phyloP scores from a whole-genome alignment of 2,329 filamentous ascomycete genomes.

The Alternaria infectoria region DNA sequence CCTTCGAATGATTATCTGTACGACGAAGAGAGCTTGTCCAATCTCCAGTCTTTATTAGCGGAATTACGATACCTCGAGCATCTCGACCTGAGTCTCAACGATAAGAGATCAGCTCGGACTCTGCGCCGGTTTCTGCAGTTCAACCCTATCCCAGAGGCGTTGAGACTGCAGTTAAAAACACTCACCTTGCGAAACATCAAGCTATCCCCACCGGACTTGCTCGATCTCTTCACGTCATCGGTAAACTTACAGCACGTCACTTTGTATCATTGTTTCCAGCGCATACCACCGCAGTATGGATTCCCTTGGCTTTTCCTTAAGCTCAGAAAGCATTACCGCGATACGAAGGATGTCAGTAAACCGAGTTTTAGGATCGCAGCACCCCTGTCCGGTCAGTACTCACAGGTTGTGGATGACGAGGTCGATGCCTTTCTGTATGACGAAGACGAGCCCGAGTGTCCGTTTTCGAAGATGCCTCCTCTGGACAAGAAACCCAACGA shows the following conservation, averaged over 20 bases:
- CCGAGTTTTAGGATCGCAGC: neutral
- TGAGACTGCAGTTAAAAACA: neutral
- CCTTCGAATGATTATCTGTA: neutral
- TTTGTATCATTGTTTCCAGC: neutral
- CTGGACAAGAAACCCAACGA: neutral
- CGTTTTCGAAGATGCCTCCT: conserved; percentile 1
- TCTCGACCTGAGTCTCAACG: conserved; percentile 15
- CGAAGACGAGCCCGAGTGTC: conserved; percentile 1
- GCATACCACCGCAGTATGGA: neutral
- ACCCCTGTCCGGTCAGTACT: neutral
- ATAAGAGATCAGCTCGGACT: neutral
- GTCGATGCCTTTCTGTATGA: conserved; percentile 13
- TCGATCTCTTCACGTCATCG: neutral
- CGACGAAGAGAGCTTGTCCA: neutral
- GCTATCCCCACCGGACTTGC: neutral
- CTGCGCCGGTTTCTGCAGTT: neutral
- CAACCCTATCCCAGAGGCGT: conserved; percentile 2
- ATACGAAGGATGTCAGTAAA: neutral
- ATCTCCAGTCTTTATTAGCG: neutral
- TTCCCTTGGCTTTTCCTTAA: neutral
- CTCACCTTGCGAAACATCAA: neutral
- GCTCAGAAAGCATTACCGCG: neutral
- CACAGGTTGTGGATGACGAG: conserved; percentile 11
- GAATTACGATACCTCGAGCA: conserved; percentile 14
- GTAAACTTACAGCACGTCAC: neutral